Conservation (phyloP, 768 basidiomycete species). For the Macrolepiota fuliginosa region DNA sequence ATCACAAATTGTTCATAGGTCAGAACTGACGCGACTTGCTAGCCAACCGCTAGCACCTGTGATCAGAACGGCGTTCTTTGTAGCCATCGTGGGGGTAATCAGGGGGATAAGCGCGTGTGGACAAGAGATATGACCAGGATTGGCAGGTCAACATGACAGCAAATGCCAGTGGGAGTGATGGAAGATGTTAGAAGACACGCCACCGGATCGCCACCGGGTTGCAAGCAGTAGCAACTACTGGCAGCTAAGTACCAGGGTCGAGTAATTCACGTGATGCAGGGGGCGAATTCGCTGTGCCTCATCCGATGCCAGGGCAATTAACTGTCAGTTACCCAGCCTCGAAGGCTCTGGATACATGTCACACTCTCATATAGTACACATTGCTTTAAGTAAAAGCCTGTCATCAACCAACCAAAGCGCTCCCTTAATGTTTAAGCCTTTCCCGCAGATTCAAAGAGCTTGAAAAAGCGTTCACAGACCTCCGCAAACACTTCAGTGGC, state of each 20-base stretch:
- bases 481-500: constrained; percentile 40
- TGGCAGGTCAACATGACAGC: background rate
- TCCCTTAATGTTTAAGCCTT: constrained; percentile 26
- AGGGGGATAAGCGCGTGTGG: background rate
- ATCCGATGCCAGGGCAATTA: no score
- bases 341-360: background rate
- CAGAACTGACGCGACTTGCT: constrained; percentile 33
- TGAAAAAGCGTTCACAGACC: constrained; percentile 40
- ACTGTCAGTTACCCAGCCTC: background rate
- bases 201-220: background rate
- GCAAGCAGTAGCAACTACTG: no score
- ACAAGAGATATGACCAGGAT: background rate
- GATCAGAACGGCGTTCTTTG: constrained; percentile 35
- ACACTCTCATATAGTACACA: background rate
- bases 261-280: background rate
- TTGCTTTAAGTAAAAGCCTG: background rate
- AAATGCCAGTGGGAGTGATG: background rate
- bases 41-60: constrained; percentile 44
- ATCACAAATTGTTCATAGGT: background rate
- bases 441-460: constrained; percentile 38
- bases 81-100: constrained; percentile 16
- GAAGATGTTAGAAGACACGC: background rate
- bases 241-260: background rate
- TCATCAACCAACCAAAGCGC: background rate
- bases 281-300: no score